These are phyloP conservation scores for Gonium pectorale DNA, from an alignment of 139 green algal species.

Conservation along the genomic window DNA sequence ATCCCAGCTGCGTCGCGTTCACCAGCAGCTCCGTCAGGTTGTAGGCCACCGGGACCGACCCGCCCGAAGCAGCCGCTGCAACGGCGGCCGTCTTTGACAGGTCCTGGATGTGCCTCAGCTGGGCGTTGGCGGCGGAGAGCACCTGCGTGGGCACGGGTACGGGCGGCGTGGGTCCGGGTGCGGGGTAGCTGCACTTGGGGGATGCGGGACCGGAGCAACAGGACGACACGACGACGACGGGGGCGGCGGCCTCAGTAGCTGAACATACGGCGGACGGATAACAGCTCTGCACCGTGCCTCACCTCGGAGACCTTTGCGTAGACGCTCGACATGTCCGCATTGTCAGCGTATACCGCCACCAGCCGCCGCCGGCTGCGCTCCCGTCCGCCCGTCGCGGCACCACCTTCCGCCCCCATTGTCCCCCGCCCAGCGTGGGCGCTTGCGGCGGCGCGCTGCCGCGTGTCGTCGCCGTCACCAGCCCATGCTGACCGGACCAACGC, in stretches of 20 bases:
- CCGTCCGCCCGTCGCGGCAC: not conserved
- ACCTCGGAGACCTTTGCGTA: constrained; percentile 15
- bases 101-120: constrained; percentile 3
- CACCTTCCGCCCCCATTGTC: not conserved
- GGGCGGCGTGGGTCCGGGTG: not conserved
- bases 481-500: no score
- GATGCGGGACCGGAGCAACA: not conserved
- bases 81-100: not conserved
- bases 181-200: not conserved
- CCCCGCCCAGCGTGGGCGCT: no score
- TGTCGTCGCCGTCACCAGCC: no score
- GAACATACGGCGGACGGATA: no score
- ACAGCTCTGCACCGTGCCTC: no score
- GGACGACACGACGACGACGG: not conserved
- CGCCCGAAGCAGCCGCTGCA: not conserved
- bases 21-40: constrained; percentile 32
- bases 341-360: constrained; percentile 27
- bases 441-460: no score
- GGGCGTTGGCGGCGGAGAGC: constrained; percentile 16
- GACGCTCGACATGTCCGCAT: not conserved
- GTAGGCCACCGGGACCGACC: not conserved
- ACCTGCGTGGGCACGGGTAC: not conserved
- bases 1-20: constrained; percentile 18
- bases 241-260: no score
- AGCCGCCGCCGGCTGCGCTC: not conserved